Base-by-base conservation (phyloP, 1,284 basidiomycete species). In the Fistulinella cinereoalba region DNA sequence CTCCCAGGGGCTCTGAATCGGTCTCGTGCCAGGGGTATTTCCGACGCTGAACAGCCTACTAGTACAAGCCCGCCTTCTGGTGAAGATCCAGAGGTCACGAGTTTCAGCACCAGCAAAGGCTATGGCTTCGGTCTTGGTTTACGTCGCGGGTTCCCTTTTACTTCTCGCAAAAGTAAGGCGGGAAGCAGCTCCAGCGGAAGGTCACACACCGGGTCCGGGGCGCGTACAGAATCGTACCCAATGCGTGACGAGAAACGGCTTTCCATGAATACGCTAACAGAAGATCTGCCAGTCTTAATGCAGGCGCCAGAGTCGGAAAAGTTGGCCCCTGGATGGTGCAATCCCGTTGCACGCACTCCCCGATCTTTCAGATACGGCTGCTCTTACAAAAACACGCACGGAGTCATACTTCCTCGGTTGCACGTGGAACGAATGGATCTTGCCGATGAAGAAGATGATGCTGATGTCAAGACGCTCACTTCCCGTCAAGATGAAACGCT, bases 401-500 rank as follows among this genome's bases (percentile, higher is more conserved):
- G 51, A 16, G 16, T 63, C n/a, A 16, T 49, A 18, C 48, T 66
- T 28, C 57, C 65, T 4, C 61, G 50, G 41, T 25, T 63, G 18
- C 51, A 23, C 28, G 32, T 43, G 18, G 48, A 52, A 4, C 52
- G 47, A 2, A 53, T 55, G 21, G 61, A 55, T 23, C 43, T 45
- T 6, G 51, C 52, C n/a, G 59, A 61, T 21, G 62, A 62, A 15
- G 62, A 56, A 10, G 65, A 67, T 12, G 60, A 65, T 56, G 44
- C 56, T 28, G 57, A 64, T 51, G 41, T 63, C 45, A 53, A 62
- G 46, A 56, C 59, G 44, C 51, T 62, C 39, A 52, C 60, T 33
- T 61, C 64, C 43, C 50, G 60, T 54, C 55, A 69, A 54, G 61
- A 65, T 29, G 66, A 67, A 49, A 31, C 64, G 3, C 60, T 73